Evolutionary conservation across 352 stramenopile species (phyloP), one percentile per base, ranked within the genome.

Genomic region (Phytopythium delawarense): DNA sequence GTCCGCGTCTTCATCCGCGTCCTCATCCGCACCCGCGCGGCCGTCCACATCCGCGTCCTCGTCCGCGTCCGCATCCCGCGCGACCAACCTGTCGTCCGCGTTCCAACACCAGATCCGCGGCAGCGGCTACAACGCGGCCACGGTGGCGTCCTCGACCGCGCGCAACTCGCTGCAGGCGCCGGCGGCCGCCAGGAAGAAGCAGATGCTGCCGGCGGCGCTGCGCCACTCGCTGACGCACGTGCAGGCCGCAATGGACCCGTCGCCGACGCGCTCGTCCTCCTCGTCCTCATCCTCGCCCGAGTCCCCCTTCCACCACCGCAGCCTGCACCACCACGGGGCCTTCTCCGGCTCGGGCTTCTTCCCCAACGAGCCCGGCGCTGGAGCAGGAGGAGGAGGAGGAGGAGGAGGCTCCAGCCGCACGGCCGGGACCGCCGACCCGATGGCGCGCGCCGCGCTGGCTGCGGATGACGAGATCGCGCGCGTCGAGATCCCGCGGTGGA

Each of bases 401-500:
- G 45, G 42, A 25, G 39, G 35, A 7, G 28, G 28, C 2, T 32
- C 28, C 35, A n/a, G 46, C 46, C 46, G 46, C 23, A 11, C 46
- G 46, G 32, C 46, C 23, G 46, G 46, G 2, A 2, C 71, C 40
- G 66, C 71, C 45, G 66, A 65, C n/a, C 39, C 39, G 39, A 13
- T 23, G 12, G 55, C 59, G 4, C 57, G 34, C 54, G 39, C 54
- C 21, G 64, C 66, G 16, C 65, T 42, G 23, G 64, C 73, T 0
- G 67, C 69, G 11, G 72, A 66, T 9, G 80, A 91, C 49, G 80
- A 92, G 58, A 83, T 90, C 34, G 42, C 85, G 21, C 84, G 85
- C 48, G 80, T 92, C 50, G 83, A 92, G 63, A 92, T 92, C 61
- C 83, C 83, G 8, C 65, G 69, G 16, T 92, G 83, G 83, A 80